phyloP scores from a whole-genome alignment of 2,329 filamentous ascomycete species.

The Aspergillus quadrilineatus region DNA sequence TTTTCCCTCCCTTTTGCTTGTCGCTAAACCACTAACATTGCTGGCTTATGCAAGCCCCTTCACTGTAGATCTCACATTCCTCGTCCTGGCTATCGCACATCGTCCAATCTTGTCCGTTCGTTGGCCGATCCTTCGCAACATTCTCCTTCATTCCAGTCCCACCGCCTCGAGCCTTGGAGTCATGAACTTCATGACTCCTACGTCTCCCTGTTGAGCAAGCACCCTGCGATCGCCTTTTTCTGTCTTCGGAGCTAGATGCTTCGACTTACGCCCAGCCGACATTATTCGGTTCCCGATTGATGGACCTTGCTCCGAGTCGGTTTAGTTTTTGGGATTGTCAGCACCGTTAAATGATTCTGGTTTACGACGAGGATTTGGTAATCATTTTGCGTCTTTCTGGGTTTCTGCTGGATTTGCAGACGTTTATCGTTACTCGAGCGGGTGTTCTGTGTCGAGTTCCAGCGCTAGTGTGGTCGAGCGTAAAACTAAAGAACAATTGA shows the following conservation, averaged over 20 bases:
- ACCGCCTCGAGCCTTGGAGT: constrained; percentile 17
- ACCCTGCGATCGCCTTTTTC: constrained; percentile 1
- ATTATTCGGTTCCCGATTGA: constrained; percentile 12
- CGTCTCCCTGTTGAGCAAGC: constrained; percentile 13
- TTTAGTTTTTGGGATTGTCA: neutral
- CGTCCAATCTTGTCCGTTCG: constrained; percentile 17
- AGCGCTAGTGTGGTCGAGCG: neutral
- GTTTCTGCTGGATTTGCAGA: neutral
- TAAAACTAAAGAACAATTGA: neutral
- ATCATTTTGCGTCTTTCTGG: neutral
- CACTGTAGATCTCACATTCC: constrained; percentile 20
- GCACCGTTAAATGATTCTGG: constrained; percentile 3
- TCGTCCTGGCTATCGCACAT: constrained; percentile 17
- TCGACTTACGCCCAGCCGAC: constrained; percentile 1
- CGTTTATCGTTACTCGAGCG: too few relatives aligned
- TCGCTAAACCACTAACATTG: constrained; percentile 11
- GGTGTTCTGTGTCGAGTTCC: neutral
- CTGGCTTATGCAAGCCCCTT: constrained; percentile 15
- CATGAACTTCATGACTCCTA: constrained; percentile 19
- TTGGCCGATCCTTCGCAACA: constrained; percentile 18
- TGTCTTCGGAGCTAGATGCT: constrained; percentile 6
- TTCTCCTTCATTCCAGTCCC: constrained; percentile 18
- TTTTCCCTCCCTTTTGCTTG: neutral
- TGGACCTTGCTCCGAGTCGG: neutral
- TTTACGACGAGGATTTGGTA: neutral